Base-by-base conservation (phyloP, 2,329 filamentous ascomycete species). In the Eutypella sp. region DNA sequence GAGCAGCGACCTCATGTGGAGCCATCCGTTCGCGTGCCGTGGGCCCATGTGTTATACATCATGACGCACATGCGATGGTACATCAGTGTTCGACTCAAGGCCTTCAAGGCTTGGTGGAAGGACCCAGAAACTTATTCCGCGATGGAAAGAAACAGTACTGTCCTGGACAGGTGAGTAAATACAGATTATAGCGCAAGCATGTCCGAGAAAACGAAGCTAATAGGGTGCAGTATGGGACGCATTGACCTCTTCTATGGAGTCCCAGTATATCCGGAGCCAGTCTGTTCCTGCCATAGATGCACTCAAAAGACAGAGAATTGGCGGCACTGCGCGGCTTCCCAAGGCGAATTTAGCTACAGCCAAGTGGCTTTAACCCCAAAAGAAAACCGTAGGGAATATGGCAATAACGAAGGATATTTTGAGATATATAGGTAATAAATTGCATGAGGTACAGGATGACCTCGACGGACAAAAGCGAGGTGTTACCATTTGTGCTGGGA, bases 41-140 rank as follows among this genome's bases (percentile, higher is more conserved):
- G n/a, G 5, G 39, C 10, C 5, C 39, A 41, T 19, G 3, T 27
- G 15, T 6, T 18, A 16, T 27, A 16, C 11, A 24, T 16, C 3
- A 27, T 41, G 5, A 27, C 18, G 23, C 15, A 41, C 20, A 16
- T 24, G 18, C 29, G 22, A 13, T 41, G 39, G 39, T 41, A 41
- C 27, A 16, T 41, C 2, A 15, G 13, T 41, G 19, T 27, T n/a
- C 24, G 39, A 16, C 13, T n/a, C 3, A 41, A 16, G 13, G 39
- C 39, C 18, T 41, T 41, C 23, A 41, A 8, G 22, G 27, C 10
- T 11, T 41, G 39, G 39, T 41, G 39, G 39, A 41, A 27, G 11
- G 23, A 41, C n/a, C 39, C 39, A 4, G 39, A 41, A 27, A 41
- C 25, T 11, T 41, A 41, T 15, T 41, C 39, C n/a, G n/a, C n/a